Conservation (phyloP, 441 rosid genomes). For the Gossypium davidsonii region DNA sequence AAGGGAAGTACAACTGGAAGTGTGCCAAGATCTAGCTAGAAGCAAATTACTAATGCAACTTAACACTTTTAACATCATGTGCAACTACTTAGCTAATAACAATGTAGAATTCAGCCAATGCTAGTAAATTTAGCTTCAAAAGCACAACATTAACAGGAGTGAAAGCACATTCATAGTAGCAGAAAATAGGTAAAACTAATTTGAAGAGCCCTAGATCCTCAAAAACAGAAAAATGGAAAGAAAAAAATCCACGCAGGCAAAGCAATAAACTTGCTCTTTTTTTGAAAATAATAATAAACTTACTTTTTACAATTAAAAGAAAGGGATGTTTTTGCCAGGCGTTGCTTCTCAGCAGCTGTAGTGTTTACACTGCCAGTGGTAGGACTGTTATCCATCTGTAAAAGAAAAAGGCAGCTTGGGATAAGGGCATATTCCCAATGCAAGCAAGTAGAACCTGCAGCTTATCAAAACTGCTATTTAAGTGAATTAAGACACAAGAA, state of each 20-base stretch:
- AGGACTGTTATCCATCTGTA: constrained; percentile 94
- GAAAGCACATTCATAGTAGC: not conserved
- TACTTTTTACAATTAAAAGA: constrained; percentile 96
- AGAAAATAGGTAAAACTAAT: not conserved
- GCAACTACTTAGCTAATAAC: not conserved
- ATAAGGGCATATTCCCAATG: constrained; percentile 10
- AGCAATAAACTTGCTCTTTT: constrained; percentile 61
- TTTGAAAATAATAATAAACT: constrained; percentile 16
- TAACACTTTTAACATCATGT: constrained; percentile 2
- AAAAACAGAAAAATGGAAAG: not conserved
- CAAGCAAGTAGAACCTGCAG: not conserved
- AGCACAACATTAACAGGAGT: not conserved
- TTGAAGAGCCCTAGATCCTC: not conserved
- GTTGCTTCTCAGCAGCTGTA: constrained; percentile 69
- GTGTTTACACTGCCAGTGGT: constrained; percentile 94
- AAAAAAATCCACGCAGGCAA: not conserved
- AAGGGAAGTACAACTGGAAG: not conserved
- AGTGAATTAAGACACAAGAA: not conserved
- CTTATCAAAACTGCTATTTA: not conserved
- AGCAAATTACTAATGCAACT: not conserved
- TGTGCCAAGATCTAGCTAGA: not conserved
- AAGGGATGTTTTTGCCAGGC: constrained; percentile 81
- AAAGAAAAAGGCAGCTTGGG: constrained; percentile 12
- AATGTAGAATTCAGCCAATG: not conserved
- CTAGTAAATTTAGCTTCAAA: not conserved